Conservation (phyloP, 2,329 filamentous ascomycete species). For the Colletotrichum karsti region DNA sequence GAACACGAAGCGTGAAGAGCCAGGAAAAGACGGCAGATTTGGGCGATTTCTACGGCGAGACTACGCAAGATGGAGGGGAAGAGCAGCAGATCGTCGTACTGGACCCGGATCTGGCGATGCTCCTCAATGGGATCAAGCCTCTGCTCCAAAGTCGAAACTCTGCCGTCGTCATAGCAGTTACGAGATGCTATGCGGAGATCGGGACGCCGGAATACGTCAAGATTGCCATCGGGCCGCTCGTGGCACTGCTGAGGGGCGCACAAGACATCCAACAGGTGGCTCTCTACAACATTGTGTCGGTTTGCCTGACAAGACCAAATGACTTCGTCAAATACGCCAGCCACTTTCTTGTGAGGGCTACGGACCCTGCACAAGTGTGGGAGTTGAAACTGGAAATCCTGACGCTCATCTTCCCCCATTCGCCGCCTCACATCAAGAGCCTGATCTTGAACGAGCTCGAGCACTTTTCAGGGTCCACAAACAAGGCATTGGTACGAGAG, state of each 20-base stretch:
- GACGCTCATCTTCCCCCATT: conserved; percentile 89
- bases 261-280: conserved; percentile 90
- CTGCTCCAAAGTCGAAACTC: conserved; percentile 93
- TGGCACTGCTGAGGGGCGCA: conserved; percentile 84
- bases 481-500: conserved; percentile 84
- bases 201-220: conserved; percentile 81
- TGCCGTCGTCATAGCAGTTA: conserved; percentile 88
- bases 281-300: conserved; percentile 94
- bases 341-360: conserved; percentile 87
- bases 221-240: conserved; percentile 80
- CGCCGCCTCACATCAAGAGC: conserved; percentile 78
- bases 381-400: conserved; percentile 91
- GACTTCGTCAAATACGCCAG: conserved; percentile 89
- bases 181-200: conserved; percentile 84
- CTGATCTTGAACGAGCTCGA: conserved; percentile 92
- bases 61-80: conserved; percentile 47
- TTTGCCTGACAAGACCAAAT: conserved; percentile 78
- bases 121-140: conserved; percentile 83
- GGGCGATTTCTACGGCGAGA: conserved; percentile 85
- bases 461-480: conserved; percentile 79
- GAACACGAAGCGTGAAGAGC: conserved; percentile 64
- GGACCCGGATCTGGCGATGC: conserved; percentile 83
- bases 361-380: conserved; percentile 85
- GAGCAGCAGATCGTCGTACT: conserved; percentile 69
- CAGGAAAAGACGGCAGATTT: conserved; percentile 51